phyloP scores from a whole-genome alignment of 208 protist species.

The Leishmania mexicana region DNA sequence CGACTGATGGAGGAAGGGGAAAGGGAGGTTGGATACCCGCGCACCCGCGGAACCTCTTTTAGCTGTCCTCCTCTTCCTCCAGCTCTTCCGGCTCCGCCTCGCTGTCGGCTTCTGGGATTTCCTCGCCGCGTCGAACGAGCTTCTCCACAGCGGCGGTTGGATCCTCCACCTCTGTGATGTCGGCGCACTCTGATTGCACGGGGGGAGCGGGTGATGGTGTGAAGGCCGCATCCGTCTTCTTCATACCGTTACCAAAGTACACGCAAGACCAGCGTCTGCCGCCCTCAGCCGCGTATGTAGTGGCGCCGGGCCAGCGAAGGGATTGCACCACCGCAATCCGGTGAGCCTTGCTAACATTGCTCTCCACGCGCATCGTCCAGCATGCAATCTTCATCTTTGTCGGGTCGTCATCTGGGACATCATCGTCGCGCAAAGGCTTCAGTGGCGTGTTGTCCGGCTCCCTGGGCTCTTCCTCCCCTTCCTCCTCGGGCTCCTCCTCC shows the following conservation, averaged over 20 bases:
- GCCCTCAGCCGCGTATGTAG: conserved; percentile 77
- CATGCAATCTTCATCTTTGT: conserved; percentile 85
- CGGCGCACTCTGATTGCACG: conserved; percentile 80
- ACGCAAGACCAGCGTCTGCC: conserved; percentile 83
- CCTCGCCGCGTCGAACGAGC: conserved; percentile 90
- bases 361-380: conserved; percentile 81
- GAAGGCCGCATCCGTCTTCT: conserved; percentile 87
- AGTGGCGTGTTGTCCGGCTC: conserved; percentile 75
- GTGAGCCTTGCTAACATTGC: conserved; percentile 86
- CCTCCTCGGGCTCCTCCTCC: conserved; percentile 53
- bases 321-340: conserved; percentile 84
- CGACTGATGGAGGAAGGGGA: neutral
- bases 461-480: conserved; percentile 51
- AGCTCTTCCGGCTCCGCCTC: conserved; percentile 82
- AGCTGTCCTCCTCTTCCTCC: conserved; percentile 75
- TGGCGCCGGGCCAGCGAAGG: conserved; percentile 88
- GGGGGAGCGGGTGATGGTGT: conserved; percentile 79
- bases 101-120: conserved; percentile 83
- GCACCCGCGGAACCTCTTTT: conserved; percentile 10
- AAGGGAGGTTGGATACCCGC: neutral
- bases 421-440: conserved; percentile 81
- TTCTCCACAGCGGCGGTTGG: conserved; percentile 91
- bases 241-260: conserved; percentile 92
- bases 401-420: conserved; percentile 83
- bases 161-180: conserved; percentile 84